phyloP scores from a whole-genome alignment of 2,329 filamentous ascomycete genomes.

The Falciphora oryzae region DNA sequence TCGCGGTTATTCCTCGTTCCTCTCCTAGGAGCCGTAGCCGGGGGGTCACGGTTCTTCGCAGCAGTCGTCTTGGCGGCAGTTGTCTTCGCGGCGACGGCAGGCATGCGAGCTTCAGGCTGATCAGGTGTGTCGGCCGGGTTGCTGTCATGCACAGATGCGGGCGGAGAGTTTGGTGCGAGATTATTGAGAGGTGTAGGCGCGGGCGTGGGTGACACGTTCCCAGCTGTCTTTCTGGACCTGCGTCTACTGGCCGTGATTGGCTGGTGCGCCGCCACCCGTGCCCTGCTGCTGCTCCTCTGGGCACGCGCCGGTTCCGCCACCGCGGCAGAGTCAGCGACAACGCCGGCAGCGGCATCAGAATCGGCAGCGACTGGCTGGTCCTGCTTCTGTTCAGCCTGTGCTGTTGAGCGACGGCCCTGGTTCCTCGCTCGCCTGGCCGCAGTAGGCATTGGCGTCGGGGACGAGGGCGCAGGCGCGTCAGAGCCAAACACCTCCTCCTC shows the following conservation, averaged over 20 bases:
- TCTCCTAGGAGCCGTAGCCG: constrained; percentile 3
- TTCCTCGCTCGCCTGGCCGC: constrained; percentile 5
- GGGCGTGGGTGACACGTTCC: constrained; percentile 21
- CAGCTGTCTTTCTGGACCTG: constrained; percentile 21
- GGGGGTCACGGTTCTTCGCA: background rate
- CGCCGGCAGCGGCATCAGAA: constrained; percentile 9
- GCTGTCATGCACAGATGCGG: constrained; percentile 11
- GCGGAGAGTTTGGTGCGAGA: constrained; percentile 12
- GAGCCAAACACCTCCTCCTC: constrained; percentile 13
- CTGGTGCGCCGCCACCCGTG: constrained; percentile 17
- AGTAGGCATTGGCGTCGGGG: background rate
- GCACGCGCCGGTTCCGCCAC: constrained; percentile 8
- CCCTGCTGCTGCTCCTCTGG: constrained; percentile 12
- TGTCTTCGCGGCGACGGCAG: constrained; percentile 4
- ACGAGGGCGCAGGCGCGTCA: background rate
- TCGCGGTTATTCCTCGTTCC: constrained; percentile 5
- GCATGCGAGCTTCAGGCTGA: constrained; percentile 6
- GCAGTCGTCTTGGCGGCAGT: constrained; percentile 5
- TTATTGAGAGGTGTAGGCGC: constrained; percentile 13
- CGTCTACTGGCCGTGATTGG: constrained; percentile 23
- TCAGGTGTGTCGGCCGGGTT: constrained; percentile 3
- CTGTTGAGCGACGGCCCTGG: constrained; percentile 9
- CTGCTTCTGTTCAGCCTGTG: constrained; percentile 7
- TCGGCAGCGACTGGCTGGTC: background rate
- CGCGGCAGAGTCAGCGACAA: constrained; percentile 1